Evolutionary conservation across 192 early-diverging fungal species (phyloP).

Genomic region (Dissophora globulifera): DNA sequence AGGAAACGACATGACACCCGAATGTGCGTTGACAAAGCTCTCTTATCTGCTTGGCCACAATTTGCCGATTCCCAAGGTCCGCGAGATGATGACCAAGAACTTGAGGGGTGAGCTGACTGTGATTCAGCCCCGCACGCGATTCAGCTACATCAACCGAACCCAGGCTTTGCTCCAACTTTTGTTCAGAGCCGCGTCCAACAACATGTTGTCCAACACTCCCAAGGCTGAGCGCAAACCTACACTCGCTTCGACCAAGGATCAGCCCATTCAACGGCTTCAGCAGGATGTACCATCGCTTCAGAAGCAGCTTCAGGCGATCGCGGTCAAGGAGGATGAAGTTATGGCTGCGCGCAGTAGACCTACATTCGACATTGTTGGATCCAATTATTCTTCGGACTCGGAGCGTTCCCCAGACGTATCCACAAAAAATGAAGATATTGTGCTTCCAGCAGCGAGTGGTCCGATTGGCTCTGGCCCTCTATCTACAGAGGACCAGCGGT

Average conservation of each 20-base stretch:
- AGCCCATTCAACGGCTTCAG: slow-evolving; percentile 3
- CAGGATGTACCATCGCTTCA: background rate
- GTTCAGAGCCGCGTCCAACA: slow-evolving; percentile 49
- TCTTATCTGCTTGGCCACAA: slow-evolving; percentile 87
- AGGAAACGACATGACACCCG: slow-evolving; percentile 95
- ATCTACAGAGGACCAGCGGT: slow-evolving; percentile 65
- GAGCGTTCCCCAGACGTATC: slow-evolving; percentile 15
- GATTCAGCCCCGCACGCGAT: slow-evolving; percentile 68
- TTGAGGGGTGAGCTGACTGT: slow-evolving; percentile 94
- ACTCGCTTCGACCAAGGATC: background rate
- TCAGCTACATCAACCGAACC: slow-evolving; percentile 72
- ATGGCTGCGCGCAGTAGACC: background rate
- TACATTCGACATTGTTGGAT: slow-evolving; percentile 1
- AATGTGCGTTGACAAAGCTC: slow-evolving; percentile 96
- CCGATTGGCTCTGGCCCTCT: slow-evolving; percentile 36
- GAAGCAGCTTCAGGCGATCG: background rate
- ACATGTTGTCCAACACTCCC: slow-evolving; percentile 15
- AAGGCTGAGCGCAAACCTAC: background rate
- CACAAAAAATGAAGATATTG: too few species aligned
- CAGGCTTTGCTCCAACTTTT: slow-evolving; percentile 63
- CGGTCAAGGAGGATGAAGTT: background rate
- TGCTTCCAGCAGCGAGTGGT: too few species aligned
- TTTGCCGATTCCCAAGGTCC: slow-evolving; percentile 73
- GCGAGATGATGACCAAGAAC: slow-evolving; percentile 83
- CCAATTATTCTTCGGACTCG: slow-evolving; percentile 1